phyloP scores from a whole-genome alignment of 441 rosid genomes.

The Sinapis alba region DNA sequence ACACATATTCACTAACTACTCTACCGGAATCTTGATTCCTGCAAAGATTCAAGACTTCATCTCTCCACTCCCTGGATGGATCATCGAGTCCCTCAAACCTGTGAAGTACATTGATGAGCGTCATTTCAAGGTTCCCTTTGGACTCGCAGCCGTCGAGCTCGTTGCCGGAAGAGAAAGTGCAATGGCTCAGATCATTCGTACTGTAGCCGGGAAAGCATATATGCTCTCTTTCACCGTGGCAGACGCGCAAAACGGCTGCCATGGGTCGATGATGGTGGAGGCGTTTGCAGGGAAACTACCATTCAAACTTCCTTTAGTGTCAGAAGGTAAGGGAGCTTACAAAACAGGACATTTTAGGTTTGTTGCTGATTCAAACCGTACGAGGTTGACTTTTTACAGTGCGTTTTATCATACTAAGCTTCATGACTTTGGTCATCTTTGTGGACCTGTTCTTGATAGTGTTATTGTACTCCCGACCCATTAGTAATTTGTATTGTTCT shows the following conservation, averaged over 20 bases:
- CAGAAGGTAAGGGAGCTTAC: conserved; percentile 47
- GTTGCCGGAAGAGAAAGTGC: conserved; percentile 71
- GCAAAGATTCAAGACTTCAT: conserved; percentile 44
- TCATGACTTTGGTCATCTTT: conserved; percentile 61
- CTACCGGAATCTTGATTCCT: conserved; percentile 60
- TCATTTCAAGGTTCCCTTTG: conserved; percentile 54
- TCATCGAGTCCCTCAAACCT: conserved; percentile 64
- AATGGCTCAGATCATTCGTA: conserved; percentile 57
- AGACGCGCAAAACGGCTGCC: conserved; percentile 59
- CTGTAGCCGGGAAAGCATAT: conserved; percentile 41
- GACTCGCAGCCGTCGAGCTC: conserved; percentile 49
- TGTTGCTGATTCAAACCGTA: conserved; percentile 43
- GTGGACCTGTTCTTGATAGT: conserved; percentile 69
- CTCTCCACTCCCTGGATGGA: conserved; percentile 68
- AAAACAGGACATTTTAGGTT: conserved; percentile 48
- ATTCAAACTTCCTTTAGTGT: conserved; percentile 40
- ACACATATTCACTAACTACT: conserved; percentile 55
- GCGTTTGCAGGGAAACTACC: conserved; percentile 50
- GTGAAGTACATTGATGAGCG: conserved; percentile 52
- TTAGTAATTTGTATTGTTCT: neutral
- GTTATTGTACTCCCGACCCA: conserved; percentile 41
- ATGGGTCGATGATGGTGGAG: conserved; percentile 63
- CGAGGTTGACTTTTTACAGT: conserved; percentile 59
- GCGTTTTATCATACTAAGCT: conserved; percentile 61
- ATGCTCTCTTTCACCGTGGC: conserved; percentile 48